Evolutionary conservation across 1,139 yeast species (phyloP).

Genomic region (Saccharomyces pastorianus): DNA sequence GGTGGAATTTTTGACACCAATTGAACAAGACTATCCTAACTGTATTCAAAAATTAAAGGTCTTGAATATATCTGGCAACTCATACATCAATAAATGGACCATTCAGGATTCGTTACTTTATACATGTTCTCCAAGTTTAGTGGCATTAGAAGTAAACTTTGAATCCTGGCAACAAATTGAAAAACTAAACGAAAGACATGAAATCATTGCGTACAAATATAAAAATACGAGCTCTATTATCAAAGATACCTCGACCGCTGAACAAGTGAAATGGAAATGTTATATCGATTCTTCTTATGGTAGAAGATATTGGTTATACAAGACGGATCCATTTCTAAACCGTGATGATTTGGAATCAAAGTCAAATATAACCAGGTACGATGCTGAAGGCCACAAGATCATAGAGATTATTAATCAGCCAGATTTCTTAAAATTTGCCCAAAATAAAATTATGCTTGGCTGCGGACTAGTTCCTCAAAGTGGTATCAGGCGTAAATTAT

Average conservation of each 20-base stretch:
- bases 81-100: slow-evolving; percentile 43
- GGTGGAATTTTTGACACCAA: slow-evolving; percentile 39
- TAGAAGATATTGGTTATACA: slow-evolving; percentile 76
- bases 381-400: slow-evolving; percentile 57
- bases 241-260: slow-evolving; percentile 19
- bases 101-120: slow-evolving; percentile 44
- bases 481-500: slow-evolving; percentile 21
- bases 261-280: slow-evolving; percentile 43
- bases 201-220: slow-evolving; percentile 30
- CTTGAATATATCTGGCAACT: slow-evolving; percentile 46
- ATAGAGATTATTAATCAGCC: slow-evolving; percentile 51
- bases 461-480: slow-evolving; percentile 29
- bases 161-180: slow-evolving; percentile 35
- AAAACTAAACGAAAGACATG: slow-evolving; percentile 29
- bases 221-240: slow-evolving; percentile 16
- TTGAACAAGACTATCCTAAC: slow-evolving; percentile 7
- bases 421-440: slow-evolving; percentile 52
- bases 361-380: slow-evolving; percentile 43
- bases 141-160: slow-evolving; percentile 34
- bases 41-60: slow-evolving; percentile 34
- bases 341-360: slow-evolving; percentile 29
- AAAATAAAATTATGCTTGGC: slow-evolving; percentile 43
- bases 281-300: slow-evolving; percentile 42
- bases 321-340: slow-evolving; percentile 36
- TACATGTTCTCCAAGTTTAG: slow-evolving; percentile 35